Evolutionary conservation across 2,329 filamentous ascomycete genomes (phyloP), one percentile per base, ranked within the genome.

Genomic region (Alternaria brassicae): DNA sequence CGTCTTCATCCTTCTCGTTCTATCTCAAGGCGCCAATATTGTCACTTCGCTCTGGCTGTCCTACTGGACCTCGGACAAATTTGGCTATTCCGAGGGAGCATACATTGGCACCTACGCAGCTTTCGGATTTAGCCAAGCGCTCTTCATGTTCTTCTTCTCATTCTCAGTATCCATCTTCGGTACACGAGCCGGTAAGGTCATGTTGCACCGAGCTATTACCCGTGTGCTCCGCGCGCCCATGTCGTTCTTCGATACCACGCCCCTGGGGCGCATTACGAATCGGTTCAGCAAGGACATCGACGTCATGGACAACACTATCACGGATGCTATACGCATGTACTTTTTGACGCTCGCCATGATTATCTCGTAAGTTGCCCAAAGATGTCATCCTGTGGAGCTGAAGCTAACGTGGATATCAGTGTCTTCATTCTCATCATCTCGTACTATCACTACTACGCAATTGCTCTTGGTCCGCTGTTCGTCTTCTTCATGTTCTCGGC

Each of bases 211-310:
- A 34, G 94, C 95, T 6, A 91, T 98, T 70, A 87, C 84, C 8
- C 85, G 91, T 15, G 92, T 95, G 1, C 76, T 90, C 8, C 81
- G 87, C 45, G 88, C 88, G 3, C 88, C 88, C 1, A 89, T 90
- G 92, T 90, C 91, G 4, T 98, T 98, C 81, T 98, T 98, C 80
- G 95, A 99, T 71, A 98, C 95, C 0, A 98, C 95, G 0, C 95
- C 95, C 0, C 85, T 98, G 1, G 95, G 95, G 19, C 90, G 94
- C 36, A 97, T 98, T 76, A 97, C 93, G 21, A 98, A 98, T 77
- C 91, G 95, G 15, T 98, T 98, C 79, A 96, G 92, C 30, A 90
- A 94, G 68, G 95, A 99, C 72, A 91, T 98, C 39, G 92, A 97
- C 72, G 92, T 95, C 56, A 96, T 98, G 92, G 95, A 98, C 80